phyloP scores from a whole-genome alignment of 257 asterid species.

The Nicotiana sylvestris region DNA sequence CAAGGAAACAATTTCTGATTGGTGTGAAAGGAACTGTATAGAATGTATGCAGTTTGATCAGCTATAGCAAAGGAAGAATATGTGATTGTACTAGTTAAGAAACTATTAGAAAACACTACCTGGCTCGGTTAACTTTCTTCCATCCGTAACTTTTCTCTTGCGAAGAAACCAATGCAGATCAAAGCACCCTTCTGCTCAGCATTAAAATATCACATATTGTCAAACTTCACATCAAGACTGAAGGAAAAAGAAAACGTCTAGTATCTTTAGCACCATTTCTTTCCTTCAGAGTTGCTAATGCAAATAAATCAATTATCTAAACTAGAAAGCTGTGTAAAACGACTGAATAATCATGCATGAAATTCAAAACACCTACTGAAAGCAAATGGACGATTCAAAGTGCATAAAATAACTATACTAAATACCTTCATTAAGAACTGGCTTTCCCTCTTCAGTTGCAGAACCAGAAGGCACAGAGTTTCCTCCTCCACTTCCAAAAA shows the following conservation, averaged over 20 bases:
- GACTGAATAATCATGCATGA: background rate
- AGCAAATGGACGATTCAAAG: background rate
- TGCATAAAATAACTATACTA: background rate
- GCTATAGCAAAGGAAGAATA: background rate
- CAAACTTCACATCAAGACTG: background rate
- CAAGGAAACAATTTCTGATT: background rate
- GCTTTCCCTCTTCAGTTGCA: background rate
- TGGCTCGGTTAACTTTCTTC: background rate
- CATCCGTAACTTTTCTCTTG: background rate
- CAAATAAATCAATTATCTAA: background rate
- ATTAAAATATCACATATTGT: background rate
- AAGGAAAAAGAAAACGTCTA: background rate
- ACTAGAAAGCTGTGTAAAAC: background rate
- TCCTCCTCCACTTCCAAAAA: slow-evolving; percentile 23
- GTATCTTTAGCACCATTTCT: background rate
- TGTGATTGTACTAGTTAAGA: background rate
- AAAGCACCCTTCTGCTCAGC: slow-evolving; percentile 21
- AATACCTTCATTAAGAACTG: background rate
- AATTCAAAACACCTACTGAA: background rate
- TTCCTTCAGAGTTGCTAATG: background rate
- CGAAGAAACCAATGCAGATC: slow-evolving; percentile 18
- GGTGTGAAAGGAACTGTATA: background rate
- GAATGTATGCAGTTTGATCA: background rate
- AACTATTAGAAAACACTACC: background rate
- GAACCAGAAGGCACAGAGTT: background rate